phyloP scores from a whole-genome alignment of 176 grass and related monocot genomes.

The Eremochloa ophiuroides region DNA sequence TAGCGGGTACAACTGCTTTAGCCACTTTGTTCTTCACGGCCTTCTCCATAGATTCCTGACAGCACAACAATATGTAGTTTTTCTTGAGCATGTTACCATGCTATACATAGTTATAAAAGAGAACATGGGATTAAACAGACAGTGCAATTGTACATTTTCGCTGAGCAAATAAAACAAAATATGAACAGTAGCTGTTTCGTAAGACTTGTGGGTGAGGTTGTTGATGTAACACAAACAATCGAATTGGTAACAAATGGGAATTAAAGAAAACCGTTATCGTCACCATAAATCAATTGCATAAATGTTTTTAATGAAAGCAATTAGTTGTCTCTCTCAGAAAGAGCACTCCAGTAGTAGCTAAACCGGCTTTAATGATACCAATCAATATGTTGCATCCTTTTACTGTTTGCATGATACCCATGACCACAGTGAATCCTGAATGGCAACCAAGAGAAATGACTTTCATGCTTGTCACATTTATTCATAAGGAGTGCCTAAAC shows the following conservation, averaged over 20 bases:
- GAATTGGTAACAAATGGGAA: background rate
- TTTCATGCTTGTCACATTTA: background rate
- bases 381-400: background rate
- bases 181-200: background rate
- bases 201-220: background rate
- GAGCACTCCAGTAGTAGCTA: background rate
- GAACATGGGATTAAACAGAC: background rate
- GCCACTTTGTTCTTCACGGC: slow-evolving; percentile 98
- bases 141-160: background rate
- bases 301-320: background rate
- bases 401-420: background rate
- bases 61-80: slow-evolving; percentile 18
- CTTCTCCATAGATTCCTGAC: slow-evolving; percentile 98
- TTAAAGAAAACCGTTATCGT: background rate
- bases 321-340: background rate
- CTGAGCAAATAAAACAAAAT: background rate
- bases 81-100: slow-evolving; percentile 11
- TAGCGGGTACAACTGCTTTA: slow-evolving; percentile 99
- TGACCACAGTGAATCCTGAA: background rate
- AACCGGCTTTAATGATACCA: background rate
- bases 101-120: background rate
- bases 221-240: background rate
- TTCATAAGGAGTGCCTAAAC: background rate
- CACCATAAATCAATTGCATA: background rate
- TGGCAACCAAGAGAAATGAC: background rate